Evolutionary conservation across 352 stramenopile genomes (phyloP), one percentile per base, ranked within the genome.

Genomic region (Phytophthora capsici): DNA sequence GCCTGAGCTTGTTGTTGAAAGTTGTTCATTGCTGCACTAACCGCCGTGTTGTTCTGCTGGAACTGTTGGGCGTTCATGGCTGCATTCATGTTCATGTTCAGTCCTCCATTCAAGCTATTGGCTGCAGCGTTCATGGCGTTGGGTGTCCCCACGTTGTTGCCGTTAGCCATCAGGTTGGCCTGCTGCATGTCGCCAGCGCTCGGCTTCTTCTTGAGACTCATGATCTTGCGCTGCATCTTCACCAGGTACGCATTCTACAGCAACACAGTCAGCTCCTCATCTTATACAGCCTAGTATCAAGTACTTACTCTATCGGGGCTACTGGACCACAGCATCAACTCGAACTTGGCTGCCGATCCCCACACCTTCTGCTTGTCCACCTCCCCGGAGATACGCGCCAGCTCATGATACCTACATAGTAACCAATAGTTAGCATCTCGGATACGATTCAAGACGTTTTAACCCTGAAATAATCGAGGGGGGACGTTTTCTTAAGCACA

Each of bases 351-450:
- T 2, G 86, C 86, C 20, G 86, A 93, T 46, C 81, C 73, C 86
- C 86, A 94, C 34, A 93, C 86, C 62, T 93, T 93, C 65, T 93
- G 86, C 66, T 91, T 90, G 67, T 94, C 84, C 48, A 76, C 84
- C 41, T 94, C 82, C 3, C 84, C 84, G 6, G 84, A 92, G 71
- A 94, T 93, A 19, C 86, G 86, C 57, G 90, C 74, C 22, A 94
- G 69, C 52, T 94, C 86, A 58, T 93, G 86, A 68, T 94, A 94
- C 83, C 86, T 94, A 5, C 23, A 3, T 38, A 32, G 13, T 54
- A 14, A 26, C 3, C 14, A 37, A n/a, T n/a, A n/a, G n/a, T 34
- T 34, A 34, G 28, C 3, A 3, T 34, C 28, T 34, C 28, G 28
- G 28, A 34, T 34, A 34, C 26, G 26, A 30, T 30, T 30, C 4